Evolutionary conservation across 116 monocot genomes (phyloP).

Genomic region (Iris pallida): DNA sequence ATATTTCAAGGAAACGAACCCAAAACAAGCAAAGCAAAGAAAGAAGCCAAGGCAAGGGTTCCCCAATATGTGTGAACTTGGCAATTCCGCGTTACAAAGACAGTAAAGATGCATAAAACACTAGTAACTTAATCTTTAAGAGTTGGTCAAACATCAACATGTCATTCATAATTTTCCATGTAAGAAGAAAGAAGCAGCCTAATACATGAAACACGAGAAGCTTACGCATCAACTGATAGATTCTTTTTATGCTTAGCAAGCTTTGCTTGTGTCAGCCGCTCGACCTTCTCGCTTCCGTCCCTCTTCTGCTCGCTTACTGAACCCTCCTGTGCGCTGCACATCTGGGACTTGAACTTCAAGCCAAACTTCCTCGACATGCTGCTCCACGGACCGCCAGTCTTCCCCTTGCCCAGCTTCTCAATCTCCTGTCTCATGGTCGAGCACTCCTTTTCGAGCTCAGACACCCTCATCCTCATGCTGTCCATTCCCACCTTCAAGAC

Average conservation of each 20-base stretch:
- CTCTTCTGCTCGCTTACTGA: conserved; percentile 46
- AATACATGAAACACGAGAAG: neutral
- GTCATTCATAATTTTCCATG: no score
- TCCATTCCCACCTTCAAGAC: conserved; percentile 87
- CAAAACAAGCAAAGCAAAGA: no score
- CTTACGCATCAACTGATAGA: conserved; percentile 24
- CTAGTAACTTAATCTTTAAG: no score
- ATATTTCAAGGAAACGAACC: no score
- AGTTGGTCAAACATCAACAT: no score
- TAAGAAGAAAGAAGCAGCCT: neutral
- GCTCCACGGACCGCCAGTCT: conserved; percentile 18
- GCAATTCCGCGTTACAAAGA: no score
- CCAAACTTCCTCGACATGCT: conserved; percentile 43
- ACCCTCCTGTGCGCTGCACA: conserved; percentile 71
- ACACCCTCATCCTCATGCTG: conserved; percentile 61
- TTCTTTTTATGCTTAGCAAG: conserved; percentile 50
- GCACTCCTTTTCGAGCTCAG: conserved; percentile 76
- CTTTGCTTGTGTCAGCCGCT: conserved; percentile 44
- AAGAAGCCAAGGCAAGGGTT: no score
- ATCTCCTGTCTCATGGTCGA: conserved; percentile 69
- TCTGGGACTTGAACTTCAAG: conserved; percentile 57
- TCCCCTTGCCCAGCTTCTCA: conserved; percentile 46
- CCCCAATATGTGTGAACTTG: no score
- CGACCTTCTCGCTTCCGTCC: conserved; percentile 20
- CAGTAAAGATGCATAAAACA: no score